A percentile compares a stretch with the other conserved stretches of the same genome.
phyloP scores from a whole-genome alignment of 202 grass and related monocot genomes.

The Bolboschoenoplectus hybrid region DNA sequence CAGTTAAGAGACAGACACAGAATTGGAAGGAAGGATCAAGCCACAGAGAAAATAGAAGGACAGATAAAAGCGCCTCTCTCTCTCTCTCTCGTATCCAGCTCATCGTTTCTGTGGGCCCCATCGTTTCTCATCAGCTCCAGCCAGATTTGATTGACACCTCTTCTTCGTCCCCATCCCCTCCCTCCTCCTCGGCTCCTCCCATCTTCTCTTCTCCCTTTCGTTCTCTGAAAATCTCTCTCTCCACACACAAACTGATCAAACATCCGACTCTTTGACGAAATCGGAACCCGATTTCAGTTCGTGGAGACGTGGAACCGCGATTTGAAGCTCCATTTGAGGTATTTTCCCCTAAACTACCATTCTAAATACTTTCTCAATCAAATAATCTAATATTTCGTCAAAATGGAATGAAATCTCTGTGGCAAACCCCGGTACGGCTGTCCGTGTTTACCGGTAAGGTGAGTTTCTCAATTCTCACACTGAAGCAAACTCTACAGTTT shows the following conservation, averaged over 20 bases:
- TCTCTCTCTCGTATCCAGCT: slow-evolving; percentile 30
- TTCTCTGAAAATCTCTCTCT: neutral
- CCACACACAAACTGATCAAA: neutral
- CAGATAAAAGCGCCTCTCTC: neutral
- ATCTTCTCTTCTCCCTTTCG: neutral
- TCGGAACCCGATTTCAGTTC: neutral
- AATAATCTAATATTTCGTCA: neutral
- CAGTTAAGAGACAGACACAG: neutral
- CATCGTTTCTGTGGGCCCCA: neutral
- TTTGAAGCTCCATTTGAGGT: neutral
- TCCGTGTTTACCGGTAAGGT: neutral
- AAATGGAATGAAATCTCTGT: neutral
- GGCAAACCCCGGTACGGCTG: neutral
- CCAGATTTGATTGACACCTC: slow-evolving; percentile 29
- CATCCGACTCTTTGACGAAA: neutral
- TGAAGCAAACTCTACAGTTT: neutral
- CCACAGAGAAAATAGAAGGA: neutral
- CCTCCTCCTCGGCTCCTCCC: neutral
- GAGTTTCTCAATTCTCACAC: neutral
- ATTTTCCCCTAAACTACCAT: neutral
- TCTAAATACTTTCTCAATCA: neutral
- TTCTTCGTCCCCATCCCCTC: neutral
- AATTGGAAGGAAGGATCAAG: neutral
- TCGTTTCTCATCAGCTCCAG: neutral
- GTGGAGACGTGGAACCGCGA: neutral